phyloP scores from a whole-genome alignment of 2,329 filamentous ascomycete genomes.

The Paracoccidioides brasiliensis region DNA sequence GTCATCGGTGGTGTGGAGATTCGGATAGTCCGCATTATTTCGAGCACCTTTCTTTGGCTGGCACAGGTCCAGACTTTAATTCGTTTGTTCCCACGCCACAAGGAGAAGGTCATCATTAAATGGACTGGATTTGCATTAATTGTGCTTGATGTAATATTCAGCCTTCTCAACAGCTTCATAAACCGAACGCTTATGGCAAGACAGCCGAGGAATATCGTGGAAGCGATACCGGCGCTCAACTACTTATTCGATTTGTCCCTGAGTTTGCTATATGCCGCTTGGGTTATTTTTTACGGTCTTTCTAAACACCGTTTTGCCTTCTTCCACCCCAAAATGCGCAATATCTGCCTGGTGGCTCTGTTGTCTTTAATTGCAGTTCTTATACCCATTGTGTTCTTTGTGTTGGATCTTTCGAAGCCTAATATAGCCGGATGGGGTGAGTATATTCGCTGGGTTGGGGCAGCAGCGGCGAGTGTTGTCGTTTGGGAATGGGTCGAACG shows the following conservation, averaged over 20 bases:
- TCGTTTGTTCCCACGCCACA: constrained; percentile 84
- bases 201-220: constrained; percentile 63
- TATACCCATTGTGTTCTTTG: constrained; percentile 85
- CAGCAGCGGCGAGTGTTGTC: constrained; percentile 85
- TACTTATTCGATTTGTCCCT: constrained; percentile 84
- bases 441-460: constrained; percentile 92
- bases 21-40: constrained; percentile 81
- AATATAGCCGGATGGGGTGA: constrained; percentile 86
- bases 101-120: constrained; percentile 97
- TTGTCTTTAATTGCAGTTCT: constrained; percentile 71
- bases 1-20: constrained; percentile 79
- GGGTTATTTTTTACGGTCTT: constrained; percentile 87
- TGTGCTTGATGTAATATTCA: constrained; percentile 78
- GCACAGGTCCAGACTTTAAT: constrained; percentile 96
- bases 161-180: constrained; percentile 76
- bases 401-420: constrained; percentile 75
- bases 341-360: constrained; percentile 67
- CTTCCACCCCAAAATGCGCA: constrained; percentile 81
- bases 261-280: constrained; percentile 77
- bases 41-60: constrained; percentile 92
- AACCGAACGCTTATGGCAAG: constrained; percentile 32
- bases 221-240: constrained; percentile 79
- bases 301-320: constrained; percentile 86
- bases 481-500: constrained; percentile 98
- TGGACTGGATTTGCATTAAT: constrained; percentile 96